Evolutionary conservation across 352 stramenopile species (phyloP), one percentile per base, ranked within the genome.

Genomic region (Phytophthora constricta): DNA sequence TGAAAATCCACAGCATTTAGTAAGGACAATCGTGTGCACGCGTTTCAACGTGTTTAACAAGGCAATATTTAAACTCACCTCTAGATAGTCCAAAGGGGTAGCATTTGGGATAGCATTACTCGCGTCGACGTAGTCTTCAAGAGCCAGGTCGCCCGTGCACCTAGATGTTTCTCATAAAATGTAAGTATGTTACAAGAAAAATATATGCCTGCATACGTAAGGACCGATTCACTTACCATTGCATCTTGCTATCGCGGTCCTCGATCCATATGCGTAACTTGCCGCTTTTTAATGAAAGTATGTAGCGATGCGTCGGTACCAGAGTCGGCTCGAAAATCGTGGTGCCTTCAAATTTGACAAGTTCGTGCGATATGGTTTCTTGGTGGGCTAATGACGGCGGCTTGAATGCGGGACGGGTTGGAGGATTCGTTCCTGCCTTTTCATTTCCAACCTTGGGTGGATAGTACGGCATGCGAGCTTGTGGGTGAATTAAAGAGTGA

Each of bases 191-290:
- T n/a, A n/a, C n/a, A n/a, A n/a, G n/a, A n/a, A n/a, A n/a, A n/a
- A n/a, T n/a, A n/a, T n/a, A n/a, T n/a, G n/a, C n/a, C n/a, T n/a
- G n/a, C n/a, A n/a, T n/a, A n/a, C n/a, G n/a, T n/a, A n/a, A n/a
- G n/a, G n/a, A n/a, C 31, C 7, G 13, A 39, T 13, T 39, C n/a
- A 58, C n/a, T 23, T 55, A 56, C 51, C 51, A 59, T 49, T 49
- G 51, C 17, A 14, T 59, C 23, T 59, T 59, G 37, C 20, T 59
- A 17, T 59, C 22, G 27, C 16, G 31, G 27, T 59, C 51, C 25
- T 59, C 51, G 1, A 59, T 23, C 51, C 51, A 59, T 5, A 59
- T 39, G 17, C 37, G 23, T 14, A 59, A 27, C 43, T 19, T 48
- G 37, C 39, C 37, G 9, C 27, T 13, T 23, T 59, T 37, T 4